A percentile compares a stretch with the other conserved stretches of the same genome.
Conservation (phyloP, 768 basidiomycete genomes). For the Tricholoma bakamatsutake region DNA sequence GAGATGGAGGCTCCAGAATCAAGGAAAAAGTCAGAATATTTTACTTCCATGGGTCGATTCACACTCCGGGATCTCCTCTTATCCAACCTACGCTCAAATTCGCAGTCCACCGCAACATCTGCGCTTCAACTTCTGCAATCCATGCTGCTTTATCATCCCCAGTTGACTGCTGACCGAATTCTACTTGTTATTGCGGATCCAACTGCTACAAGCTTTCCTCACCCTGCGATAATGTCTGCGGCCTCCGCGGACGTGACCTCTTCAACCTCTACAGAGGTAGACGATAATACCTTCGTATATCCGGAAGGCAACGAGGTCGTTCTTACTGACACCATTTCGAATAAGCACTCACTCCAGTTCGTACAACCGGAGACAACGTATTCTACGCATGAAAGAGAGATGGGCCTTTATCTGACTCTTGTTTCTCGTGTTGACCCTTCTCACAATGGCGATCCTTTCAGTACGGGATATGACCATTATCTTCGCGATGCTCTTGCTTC, state of each 20-base stretch:
- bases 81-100: conserved; percentile 67
- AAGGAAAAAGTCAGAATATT: conserved; percentile 69
- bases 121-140: conserved; percentile 80
- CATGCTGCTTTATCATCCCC: conserved; percentile 65
- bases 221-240: conserved; percentile 35
- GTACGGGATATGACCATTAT: conserved; percentile 83
- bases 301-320: conserved; percentile 28
- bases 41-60: conserved; percentile 83
- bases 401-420: conserved; percentile 71
- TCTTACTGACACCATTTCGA: conserved; percentile 4
- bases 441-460: conserved; percentile 66
- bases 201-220: conserved; percentile 68
- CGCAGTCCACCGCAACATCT: conserved; percentile 60
- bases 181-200: conserved; percentile 66
- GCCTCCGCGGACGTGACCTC: conserved; percentile 5
- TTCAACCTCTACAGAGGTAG: conserved; percentile 37
- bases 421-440: conserved; percentile 75
- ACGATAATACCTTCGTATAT: conserved; percentile 43
- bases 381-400: conserved; percentile 80
- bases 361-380: conserved; percentile 66
- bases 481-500: conserved; percentile 66
- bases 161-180: conserved; percentile 57
- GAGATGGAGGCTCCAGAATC: conserved; percentile 79
- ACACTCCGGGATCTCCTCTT: conserved; percentile 86
- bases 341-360: conserved; percentile 33